Evolutionary conservation across 1,284 basidiomycete species (phyloP).

Genomic region (Trametes sp.): DNA sequence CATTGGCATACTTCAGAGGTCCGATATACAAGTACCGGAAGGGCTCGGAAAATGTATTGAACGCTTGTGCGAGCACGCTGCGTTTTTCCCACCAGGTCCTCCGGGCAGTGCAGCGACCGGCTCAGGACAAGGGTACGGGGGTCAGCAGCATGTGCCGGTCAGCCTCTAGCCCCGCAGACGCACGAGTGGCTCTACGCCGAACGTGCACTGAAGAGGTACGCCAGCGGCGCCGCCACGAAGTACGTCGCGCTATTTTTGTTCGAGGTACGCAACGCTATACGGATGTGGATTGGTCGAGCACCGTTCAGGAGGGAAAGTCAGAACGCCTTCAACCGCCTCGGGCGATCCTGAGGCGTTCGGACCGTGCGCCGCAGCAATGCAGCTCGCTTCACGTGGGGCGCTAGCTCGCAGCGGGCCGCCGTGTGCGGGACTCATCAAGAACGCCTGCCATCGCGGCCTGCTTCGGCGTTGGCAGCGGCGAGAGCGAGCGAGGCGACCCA

Average conservation of each 20-base stretch:
- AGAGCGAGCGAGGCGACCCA: neutral
- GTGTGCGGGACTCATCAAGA: constrained; percentile 7
- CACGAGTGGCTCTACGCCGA: constrained; percentile 5
- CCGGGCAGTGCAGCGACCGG: neutral
- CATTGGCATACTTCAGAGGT: neutral
- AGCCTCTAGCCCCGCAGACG: neutral
- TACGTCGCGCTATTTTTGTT: constrained; percentile 6
- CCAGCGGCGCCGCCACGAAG: constrained; percentile 6
- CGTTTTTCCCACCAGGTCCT: neutral
- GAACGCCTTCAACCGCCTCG: neutral
- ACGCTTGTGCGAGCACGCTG: neutral
- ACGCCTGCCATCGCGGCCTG: constrained; percentile 1
- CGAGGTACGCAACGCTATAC: neutral
- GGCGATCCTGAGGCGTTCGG: neutral
- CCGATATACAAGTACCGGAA: neutral
- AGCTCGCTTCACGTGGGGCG: constrained; percentile 12
- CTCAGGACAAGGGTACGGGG: neutral
- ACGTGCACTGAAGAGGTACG: neutral
- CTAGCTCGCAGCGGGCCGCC: neutral
- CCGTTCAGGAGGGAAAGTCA: neutral
- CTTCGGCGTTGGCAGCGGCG: neutral
- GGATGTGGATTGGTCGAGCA: constrained; percentile 3
- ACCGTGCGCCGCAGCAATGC: neutral
- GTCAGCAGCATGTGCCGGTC: neutral
- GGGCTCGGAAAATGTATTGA: neutral